phyloP scores from a whole-genome alignment of 2,329 filamentous ascomycete species.

The Neophaeococcomyces mojaviensis region DNA sequence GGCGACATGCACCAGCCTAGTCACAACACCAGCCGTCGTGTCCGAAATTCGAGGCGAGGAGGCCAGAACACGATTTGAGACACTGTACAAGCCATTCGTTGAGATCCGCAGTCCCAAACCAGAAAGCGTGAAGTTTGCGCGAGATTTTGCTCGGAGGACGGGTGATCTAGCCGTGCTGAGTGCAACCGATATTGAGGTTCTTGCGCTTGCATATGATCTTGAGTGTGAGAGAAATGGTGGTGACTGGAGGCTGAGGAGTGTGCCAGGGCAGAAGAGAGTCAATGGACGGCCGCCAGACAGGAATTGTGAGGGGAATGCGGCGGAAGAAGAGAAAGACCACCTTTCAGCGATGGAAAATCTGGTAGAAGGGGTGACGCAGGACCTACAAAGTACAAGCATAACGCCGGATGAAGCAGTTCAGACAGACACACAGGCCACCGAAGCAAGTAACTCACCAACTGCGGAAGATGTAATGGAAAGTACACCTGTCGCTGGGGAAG shows the following conservation, averaged over 20 bases:
- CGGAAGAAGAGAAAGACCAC: constrained; percentile 20
- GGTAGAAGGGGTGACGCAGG: neutral
- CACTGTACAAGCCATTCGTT: constrained; percentile 75
- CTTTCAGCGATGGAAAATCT: constrained; percentile 18
- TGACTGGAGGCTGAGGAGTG: constrained; percentile 72
- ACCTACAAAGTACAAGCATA: neutral
- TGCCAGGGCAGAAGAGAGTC: constrained; percentile 69
- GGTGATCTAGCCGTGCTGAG: constrained; percentile 85
- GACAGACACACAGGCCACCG: neutral
- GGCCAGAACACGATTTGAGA: constrained; percentile 74
- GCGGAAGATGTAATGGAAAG: constrained; percentile 11
- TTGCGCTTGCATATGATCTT: constrained; percentile 89
- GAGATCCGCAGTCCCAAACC: constrained; percentile 66
- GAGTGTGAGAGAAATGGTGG: constrained; percentile 87
- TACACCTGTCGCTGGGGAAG: constrained; percentile 18
- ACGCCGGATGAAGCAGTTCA: neutral
- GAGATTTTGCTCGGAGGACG: constrained; percentile 78
- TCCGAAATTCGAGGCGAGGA: constrained; percentile 79
- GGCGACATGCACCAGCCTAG: constrained; percentile 64
- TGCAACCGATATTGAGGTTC: constrained; percentile 76
- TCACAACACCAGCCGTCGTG: constrained; percentile 79
- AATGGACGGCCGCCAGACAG: constrained; percentile 60
- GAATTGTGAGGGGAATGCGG: constrained; percentile 23
- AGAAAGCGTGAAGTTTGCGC: constrained; percentile 70
- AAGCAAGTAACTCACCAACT: neutral